These are phyloP conservation scores for Lithospermum erythrorhizon DNA, from an alignment of 257 asterid species.

Conservation along the genomic window DNA sequence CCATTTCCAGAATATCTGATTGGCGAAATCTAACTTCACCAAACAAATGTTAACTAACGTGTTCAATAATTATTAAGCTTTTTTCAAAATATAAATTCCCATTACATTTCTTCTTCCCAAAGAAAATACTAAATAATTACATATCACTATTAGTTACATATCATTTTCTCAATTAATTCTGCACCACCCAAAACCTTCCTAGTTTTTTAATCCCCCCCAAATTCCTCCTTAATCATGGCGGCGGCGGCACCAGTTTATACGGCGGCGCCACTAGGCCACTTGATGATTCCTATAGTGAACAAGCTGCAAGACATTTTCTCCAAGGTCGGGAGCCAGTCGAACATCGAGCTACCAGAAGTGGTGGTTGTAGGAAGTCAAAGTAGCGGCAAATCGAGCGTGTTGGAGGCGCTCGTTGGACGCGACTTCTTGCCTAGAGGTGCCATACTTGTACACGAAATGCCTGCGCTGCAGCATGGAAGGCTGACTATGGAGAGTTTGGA, in stretches of 20 bases:
- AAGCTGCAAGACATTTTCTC: slow-evolving; percentile 86
- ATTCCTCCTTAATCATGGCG: slow-evolving; percentile 28
- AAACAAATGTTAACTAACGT: no score
- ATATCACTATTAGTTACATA: no score
- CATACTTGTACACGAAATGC: slow-evolving; percentile 94
- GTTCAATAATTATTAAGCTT: no score
- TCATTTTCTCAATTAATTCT: neutral
- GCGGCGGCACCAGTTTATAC: slow-evolving; percentile 24
- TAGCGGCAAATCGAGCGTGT: slow-evolving; percentile 95
- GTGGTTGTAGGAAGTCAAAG: slow-evolving; percentile 98
- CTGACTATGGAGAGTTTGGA: slow-evolving; percentile 93
- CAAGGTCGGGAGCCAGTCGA: slow-evolving; percentile 64
- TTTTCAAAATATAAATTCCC: neutral
- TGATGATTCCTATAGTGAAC: slow-evolving; percentile 77
- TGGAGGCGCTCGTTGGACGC: slow-evolving; percentile 95
- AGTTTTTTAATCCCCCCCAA: no score
- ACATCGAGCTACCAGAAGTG: slow-evolving; percentile 88
- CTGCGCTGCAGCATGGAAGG: slow-evolving; percentile 68
- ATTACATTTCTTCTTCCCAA: neutral
- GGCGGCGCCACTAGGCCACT: slow-evolving; percentile 50
- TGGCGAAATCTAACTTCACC: no score
- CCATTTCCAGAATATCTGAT: no score
- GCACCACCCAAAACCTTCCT: neutral
- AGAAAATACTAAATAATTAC: neutral
- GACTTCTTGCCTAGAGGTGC: slow-evolving; percentile 91